Percentiles rank a stretch among this genome's conserved stretches.
Evolutionary conservation across 2,329 filamentous ascomycete species (phyloP).

Genomic region (Trichoderma koningii): DNA sequence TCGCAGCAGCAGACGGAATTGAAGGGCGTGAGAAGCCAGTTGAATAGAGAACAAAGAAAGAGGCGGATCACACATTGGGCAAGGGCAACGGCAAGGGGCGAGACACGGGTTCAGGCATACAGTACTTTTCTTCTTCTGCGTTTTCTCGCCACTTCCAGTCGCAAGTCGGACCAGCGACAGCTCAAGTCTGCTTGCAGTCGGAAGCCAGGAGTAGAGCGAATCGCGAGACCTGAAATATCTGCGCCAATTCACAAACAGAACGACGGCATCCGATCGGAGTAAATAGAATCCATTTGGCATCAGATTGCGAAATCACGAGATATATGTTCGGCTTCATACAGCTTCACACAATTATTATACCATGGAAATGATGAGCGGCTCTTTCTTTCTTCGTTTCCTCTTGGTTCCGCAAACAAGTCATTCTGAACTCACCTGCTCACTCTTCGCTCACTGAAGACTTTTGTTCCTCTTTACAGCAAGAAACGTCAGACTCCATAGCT

Average conservation of each 20-base stretch:
- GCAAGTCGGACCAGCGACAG: constrained; percentile 5
- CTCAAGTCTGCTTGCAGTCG: constrained; percentile 1
- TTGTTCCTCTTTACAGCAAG: constrained; percentile 24
- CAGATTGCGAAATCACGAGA: constrained; percentile 23
- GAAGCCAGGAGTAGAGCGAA: background rate
- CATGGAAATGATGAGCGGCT: background rate
- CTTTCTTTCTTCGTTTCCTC: background rate
- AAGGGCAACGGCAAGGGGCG: background rate
- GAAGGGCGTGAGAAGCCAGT: background rate
- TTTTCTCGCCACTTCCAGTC: background rate
- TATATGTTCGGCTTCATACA: background rate
- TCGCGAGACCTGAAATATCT: constrained; percentile 20
- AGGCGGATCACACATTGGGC: background rate
- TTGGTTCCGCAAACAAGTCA: background rate
- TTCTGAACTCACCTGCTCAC: background rate
- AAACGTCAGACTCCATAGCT: constrained; percentile 29
- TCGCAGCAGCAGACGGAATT: constrained; percentile 21
- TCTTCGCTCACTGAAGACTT: background rate
- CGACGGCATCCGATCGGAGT: constrained; percentile 12
- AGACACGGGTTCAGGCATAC: background rate
- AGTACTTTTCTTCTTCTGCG: background rate
- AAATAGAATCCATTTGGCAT: constrained; percentile 17
- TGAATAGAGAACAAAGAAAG: background rate
- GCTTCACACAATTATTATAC: too few species aligned
- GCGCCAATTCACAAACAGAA: constrained; percentile 10